Base-by-base conservation (phyloP, 129 eudicot genomes). In the Solidago caesia region DNA sequence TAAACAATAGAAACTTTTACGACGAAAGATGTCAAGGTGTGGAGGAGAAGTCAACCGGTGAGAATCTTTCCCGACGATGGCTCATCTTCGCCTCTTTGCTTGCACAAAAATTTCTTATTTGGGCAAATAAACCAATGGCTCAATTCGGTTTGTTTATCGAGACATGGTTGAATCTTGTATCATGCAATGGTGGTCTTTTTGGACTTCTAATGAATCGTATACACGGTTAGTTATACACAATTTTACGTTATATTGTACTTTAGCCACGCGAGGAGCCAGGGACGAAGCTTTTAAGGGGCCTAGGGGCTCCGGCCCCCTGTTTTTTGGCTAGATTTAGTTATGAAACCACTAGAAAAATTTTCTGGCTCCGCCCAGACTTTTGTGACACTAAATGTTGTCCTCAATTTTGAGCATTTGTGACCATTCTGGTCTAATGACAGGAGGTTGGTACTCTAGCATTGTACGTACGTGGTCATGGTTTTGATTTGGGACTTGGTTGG, bases 71-170 rank as follows among this genome's bases (percentile, higher is more conserved):
- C 4, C 83, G 59, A 5, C 77, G 92, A 70, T 77, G 91, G 89
- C 44, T 89, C 78, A 58, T 89, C 13, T 92, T 89, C 57, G 46
- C 84, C 71, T 92, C 97, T 0, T 48, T 92, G 4, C 59, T 81
- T 11, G 26, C 66, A 1, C 96, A 89, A 70, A 89, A 78, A 46
- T 6, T 84, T 9, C 44, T 87, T 9, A 62, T 85, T 27, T 64
- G 26, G 55, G 39, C 67, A 46, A 77, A 75, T 39, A 62, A 43
- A 14, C 96, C 93, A 5, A 2, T 92, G 91, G 83, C 82, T 11
- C 8, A 14, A n/a, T 9, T 81, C 5, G 94, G 96, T 10, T 68
- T 25, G 39, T 41, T 45, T 25, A 55, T 89, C 16, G 93, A 87
- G 81, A 9, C 33, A 15, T 79, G 64, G 72, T 78, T 92, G 29